Conservation (phyloP, 345 rosid species). For the Lumnitzera littorea region DNA sequence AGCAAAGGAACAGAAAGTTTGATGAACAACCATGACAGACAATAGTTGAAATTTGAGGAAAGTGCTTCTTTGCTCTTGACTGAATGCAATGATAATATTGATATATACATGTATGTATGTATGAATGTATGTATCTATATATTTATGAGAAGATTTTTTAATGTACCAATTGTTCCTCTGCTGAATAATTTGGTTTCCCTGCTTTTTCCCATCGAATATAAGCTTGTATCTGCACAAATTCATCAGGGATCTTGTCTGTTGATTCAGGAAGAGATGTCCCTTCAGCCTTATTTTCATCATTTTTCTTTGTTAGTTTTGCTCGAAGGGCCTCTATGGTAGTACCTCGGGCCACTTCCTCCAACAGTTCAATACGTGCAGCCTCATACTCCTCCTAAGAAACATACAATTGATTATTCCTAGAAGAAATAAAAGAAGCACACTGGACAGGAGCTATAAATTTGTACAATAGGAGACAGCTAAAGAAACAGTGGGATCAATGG, state of each 20-base stretch:
- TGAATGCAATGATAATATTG: too few species aligned
- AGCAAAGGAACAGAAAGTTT: neutral
- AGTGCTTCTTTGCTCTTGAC: too few species aligned
- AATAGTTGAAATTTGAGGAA: neutral
- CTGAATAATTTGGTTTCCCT: conserved; percentile 60
- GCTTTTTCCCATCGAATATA: conserved; percentile 74
- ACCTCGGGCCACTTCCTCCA: conserved; percentile 75
- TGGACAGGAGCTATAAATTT: neutral
- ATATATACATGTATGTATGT: neutral
- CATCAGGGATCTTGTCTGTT: conserved; percentile 41
- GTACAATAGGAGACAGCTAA: neutral
- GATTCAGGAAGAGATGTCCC: conserved; percentile 25
- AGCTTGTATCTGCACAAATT: conserved; percentile 56
- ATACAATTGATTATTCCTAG: conserved; percentile 1
- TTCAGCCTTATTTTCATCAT: conserved; percentile 34
- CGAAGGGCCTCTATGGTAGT: conserved; percentile 69
- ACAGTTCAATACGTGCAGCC: conserved; percentile 84
- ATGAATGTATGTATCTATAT: neutral
- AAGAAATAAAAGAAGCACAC: neutral
- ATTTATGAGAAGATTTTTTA: neutral
- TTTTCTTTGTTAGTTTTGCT: conserved; percentile 48
- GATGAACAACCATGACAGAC: neutral
- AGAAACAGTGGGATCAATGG: neutral
- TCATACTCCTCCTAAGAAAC: conserved; percentile 76
- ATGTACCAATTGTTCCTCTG: conserved; percentile 22